Percentiles rank a stretch among this genome's conserved stretches.
Conservation (phyloP, 257 asterid genomes). For the Nyctanthes arbortristis region DNA sequence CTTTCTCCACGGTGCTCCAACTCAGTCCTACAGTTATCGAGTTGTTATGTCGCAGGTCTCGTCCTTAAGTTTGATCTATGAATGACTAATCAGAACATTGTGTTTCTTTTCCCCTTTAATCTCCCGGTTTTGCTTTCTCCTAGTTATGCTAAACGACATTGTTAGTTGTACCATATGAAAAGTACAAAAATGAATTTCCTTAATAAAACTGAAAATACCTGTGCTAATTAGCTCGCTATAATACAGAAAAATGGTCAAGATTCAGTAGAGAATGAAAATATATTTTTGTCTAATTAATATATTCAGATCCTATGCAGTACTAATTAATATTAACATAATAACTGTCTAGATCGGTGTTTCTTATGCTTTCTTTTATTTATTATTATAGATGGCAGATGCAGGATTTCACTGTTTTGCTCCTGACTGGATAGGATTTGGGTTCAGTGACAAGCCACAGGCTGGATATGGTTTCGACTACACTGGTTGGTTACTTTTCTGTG, state of each 20-base stretch:
- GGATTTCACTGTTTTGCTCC: slow-evolving; percentile 97
- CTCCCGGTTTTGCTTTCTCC: slow-evolving; percentile 8
- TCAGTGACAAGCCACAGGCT: slow-evolving; percentile 94
- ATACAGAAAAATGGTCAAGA: background rate
- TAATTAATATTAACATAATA: too few relatives aligned
- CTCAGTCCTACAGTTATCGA: slow-evolving; percentile 94
- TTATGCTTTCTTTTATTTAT: slow-evolving; percentile 15
- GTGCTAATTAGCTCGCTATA: background rate
- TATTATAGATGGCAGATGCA: slow-evolving; percentile 73
- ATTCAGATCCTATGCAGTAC: background rate
- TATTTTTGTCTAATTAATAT: background rate
- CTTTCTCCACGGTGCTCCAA: slow-evolving; percentile 97
- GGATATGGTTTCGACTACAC: slow-evolving; percentile 95
- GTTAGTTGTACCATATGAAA: background rate
- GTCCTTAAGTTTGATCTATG: slow-evolving; percentile 20
- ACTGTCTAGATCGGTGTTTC: slow-evolving; percentile 1
- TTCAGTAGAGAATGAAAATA: background rate
- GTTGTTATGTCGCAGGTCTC: slow-evolving; percentile 93
- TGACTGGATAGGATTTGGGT: slow-evolving; percentile 98
- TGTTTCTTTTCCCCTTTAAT: slow-evolving; percentile 17
- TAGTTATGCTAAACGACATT: too few relatives aligned
- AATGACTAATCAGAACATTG: background rate
- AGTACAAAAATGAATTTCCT: background rate
- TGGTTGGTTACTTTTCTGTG: slow-evolving; percentile 42
- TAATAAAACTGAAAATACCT: background rate